A percentile compares a stretch with the other conserved stretches of the same genome.
phyloP scores from a whole-genome alignment of 192 early-diverging fungal species.

The Backusella liffmaniae region DNA sequence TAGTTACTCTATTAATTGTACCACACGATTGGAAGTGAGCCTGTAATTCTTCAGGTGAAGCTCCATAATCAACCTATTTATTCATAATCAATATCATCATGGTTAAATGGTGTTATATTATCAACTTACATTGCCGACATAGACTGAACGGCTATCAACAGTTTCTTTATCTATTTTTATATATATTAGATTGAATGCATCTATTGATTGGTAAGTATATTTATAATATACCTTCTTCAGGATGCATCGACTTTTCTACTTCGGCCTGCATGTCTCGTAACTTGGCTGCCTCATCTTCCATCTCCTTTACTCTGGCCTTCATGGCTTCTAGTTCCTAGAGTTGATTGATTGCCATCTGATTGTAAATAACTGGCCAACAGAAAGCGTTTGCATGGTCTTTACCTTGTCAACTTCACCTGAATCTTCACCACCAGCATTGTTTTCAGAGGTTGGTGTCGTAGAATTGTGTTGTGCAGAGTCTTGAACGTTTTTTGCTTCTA shows the following conservation, averaged over 20 bases:
- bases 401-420: conserved; percentile 24
- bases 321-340: conserved; percentile 78
- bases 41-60: conserved; percentile 94
- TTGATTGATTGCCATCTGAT: neutral
- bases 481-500: conserved; percentile 15
- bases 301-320: conserved; percentile 73
- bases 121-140: conserved; percentile 83
- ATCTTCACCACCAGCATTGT: neutral
- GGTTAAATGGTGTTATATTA: neutral
- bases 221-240: conserved; percentile 47
- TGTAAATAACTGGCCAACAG: neutral
- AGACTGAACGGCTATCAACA: conserved; percentile 85
- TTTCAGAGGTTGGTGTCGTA: neutral
- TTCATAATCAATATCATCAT: neutral
- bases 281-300: conserved; percentile 84
- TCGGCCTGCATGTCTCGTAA: conserved; percentile 74
- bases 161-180: conserved; percentile 60
- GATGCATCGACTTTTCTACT: conserved; percentile 71
- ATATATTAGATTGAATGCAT: neutral
- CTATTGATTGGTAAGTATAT: neutral
- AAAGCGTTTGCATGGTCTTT: neutral
- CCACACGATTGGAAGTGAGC: conserved; percentile 94
- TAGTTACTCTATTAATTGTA: conserved; percentile 95
- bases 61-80: conserved; percentile 79
- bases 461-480: conserved; percentile 11